Evolutionary conservation across 352 stramenopile genomes (phyloP), one percentile per base, ranked within the genome.

Genomic region (Phytophthora boehmeriae): DNA sequence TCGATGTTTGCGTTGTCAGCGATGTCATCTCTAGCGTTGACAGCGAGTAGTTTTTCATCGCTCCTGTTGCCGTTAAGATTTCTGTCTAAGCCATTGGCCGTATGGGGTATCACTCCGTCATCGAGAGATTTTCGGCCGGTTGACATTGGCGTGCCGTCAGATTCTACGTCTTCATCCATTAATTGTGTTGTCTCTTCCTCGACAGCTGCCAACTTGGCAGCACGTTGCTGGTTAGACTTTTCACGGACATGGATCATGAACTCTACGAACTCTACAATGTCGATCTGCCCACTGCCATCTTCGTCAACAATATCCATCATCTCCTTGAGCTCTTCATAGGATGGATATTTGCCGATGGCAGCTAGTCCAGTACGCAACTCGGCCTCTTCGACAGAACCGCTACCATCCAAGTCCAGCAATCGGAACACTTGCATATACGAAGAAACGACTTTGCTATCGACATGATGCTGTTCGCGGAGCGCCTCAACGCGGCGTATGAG

Each of bases 271-370:
- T 94, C 87, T 39, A 92, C 80, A 36, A 95, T 85, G 55, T 95
- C 87, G 43, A 96, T 96, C 55, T 96, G 86, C 0, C 87, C 87
- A 27, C 78, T 90, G 32, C 82, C 81, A 46, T 96, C 87, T 73
- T 96, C 87, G 38, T 95, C 87, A 8, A 96, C 84, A 25, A 91
- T 61, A 44, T 89, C 78, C 78, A 96, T 90, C 85, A 96, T 94
- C 51, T 90, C 80, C 45, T 86, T 87, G 4, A 96, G 76, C 58
- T 95, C 86, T 43, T 92, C 82, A 50, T 92, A 90, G 11, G 34
- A 82, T 16, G 86, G 84, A 39, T 89, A 79, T 54, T 96, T 93
- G 36, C 86, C 86, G 50, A 96, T 93, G 4, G 85, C 80, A 16
- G 83, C 80, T 10, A 96, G 68, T 8, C 87, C 87, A 10, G 93